Percentiles rank a stretch among this genome's conserved stretches.
Conservation (phyloP, 2,329 filamentous ascomycete genomes). For the Epichloe sibirici region DNA sequence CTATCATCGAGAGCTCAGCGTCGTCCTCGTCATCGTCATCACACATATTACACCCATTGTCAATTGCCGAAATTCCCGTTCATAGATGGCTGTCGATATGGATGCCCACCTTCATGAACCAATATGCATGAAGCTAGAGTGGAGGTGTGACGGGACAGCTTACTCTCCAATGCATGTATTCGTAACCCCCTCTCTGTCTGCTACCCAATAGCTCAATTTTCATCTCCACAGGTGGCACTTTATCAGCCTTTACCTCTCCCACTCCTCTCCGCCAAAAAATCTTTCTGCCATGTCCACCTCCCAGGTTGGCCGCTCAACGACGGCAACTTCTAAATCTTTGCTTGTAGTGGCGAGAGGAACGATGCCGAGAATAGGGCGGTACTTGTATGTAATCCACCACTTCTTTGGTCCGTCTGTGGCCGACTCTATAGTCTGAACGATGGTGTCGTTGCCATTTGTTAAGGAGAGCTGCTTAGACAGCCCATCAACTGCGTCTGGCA, state of each 20-base stretch:
- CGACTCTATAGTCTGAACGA: conserved; percentile 4
- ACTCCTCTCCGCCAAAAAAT: conserved; percentile 49
- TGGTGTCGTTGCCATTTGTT: conserved; percentile 10
- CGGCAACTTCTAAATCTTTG: conserved; percentile 59
- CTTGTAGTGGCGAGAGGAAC: conserved; percentile 32
- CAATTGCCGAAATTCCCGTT: neutral
- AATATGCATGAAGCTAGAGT: neutral
- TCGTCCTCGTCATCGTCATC: neutral
- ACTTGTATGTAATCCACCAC: conserved; percentile 83
- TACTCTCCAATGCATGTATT: neutral
- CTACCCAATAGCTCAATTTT: neutral
- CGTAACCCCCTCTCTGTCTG: neutral
- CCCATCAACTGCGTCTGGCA: conserved; percentile 22
- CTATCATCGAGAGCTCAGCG: too few species aligned
- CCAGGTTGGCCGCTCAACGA: conserved; percentile 79
- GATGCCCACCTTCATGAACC: neutral
- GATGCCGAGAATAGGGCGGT: conserved; percentile 78
- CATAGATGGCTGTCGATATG: neutral
- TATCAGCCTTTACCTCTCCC: conserved; percentile 25
- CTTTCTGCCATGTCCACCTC: conserved; percentile 66
- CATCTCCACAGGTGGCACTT: too few species aligned
- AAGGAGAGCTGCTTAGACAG: conserved; percentile 22
- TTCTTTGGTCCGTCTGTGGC: conserved; percentile 20
- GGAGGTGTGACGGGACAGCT: neutral
- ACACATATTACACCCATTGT: neutral